A percentile compares a stretch with the other conserved stretches of the same genome.
Conservation (phyloP, 768 basidiomycete genomes). For the Clitopilus passeckerianus region DNA sequence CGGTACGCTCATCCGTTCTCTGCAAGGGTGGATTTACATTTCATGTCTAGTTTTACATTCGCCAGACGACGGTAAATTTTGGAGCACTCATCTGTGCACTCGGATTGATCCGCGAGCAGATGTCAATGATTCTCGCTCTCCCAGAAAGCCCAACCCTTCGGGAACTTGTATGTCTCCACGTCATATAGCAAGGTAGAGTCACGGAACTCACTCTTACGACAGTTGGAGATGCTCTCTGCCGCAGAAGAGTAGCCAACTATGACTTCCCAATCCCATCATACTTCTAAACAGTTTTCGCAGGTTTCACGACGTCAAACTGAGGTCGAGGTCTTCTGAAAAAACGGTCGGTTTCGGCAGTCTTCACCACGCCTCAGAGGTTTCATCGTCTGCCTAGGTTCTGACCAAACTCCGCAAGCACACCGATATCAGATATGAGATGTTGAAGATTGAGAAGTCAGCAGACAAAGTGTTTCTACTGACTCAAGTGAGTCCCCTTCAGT, state of each 20-base stretch:
- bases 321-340: conserved; percentile 72
- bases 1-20: conserved; percentile 5
- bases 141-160: conserved; percentile 49
- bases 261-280: neutral
- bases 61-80: conserved; percentile 52
- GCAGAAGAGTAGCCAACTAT: conserved; percentile 54
- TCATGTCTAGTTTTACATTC: conserved; percentile 60
- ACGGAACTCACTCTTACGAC: neutral
- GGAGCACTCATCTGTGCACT: too few relatives aligned
- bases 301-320: conserved; percentile 61
- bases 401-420: conserved; percentile 65
- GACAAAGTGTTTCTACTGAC: conserved; percentile 83
- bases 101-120: conserved; percentile 34
- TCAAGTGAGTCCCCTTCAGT: conserved; percentile 44
- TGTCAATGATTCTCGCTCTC: conserved; percentile 60
- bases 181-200: neutral
- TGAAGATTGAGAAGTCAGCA: conserved; percentile 60
- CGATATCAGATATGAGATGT: conserved; percentile 78
- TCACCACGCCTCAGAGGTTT: neutral
- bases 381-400: conserved; percentile 31
- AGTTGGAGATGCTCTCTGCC: conserved; percentile 62
- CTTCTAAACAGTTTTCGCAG: conserved; percentile 26
- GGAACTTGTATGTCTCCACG: conserved; percentile 53
- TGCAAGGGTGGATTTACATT: conserved; percentile 6
- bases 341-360: conserved; percentile 38